These are phyloP conservation scores for Byssoonygena ceratinophila DNA, from an alignment of 2,329 filamentous ascomycete species.

Conservation along the genomic window DNA sequence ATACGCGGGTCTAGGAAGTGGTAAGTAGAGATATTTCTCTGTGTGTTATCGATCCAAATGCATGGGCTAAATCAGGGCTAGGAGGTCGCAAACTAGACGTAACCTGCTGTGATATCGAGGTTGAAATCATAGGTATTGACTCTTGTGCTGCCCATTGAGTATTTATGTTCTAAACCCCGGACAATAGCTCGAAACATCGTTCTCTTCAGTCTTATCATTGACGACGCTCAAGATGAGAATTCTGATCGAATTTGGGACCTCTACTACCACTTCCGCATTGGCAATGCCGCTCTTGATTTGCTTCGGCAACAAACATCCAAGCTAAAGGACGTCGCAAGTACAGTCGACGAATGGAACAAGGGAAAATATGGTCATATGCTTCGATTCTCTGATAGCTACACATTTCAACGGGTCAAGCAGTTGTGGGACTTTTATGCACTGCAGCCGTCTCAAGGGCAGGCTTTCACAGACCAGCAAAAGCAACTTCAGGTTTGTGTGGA, in stretches of 20 bases:
- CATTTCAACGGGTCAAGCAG: slow-evolving; percentile 27
- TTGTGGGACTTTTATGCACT: slow-evolving; percentile 35
- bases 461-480: slow-evolving; percentile 5
- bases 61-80: not conserved
- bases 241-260: slow-evolving; percentile 41
- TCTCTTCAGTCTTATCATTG: slow-evolving; percentile 43
- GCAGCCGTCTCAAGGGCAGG: not conserved
- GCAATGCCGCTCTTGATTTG: slow-evolving; percentile 27
- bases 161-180: not conserved
- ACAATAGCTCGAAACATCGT: slow-evolving; percentile 46
- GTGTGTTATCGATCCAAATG: not conserved
- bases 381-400: slow-evolving; percentile 42
- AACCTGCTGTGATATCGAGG: slow-evolving; percentile 47
- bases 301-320: slow-evolving; percentile 38
- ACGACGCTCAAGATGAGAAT: slow-evolving; percentile 25
- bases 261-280: slow-evolving; percentile 46
- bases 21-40: not conserved
- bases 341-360: slow-evolving; percentile 37
- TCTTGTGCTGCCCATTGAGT: not conserved
- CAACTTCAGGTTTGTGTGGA: not conserved
- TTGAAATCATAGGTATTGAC: slow-evolving; percentile 40
- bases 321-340: slow-evolving; percentile 32
- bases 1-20: slow-evolving; percentile 30
- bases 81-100: slow-evolving; percentile 39
- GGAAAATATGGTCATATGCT: slow-evolving; percentile 38